Base-by-base conservation (phyloP, 1,284 basidiomycete genomes). In the Cerioporus squamosus region DNA sequence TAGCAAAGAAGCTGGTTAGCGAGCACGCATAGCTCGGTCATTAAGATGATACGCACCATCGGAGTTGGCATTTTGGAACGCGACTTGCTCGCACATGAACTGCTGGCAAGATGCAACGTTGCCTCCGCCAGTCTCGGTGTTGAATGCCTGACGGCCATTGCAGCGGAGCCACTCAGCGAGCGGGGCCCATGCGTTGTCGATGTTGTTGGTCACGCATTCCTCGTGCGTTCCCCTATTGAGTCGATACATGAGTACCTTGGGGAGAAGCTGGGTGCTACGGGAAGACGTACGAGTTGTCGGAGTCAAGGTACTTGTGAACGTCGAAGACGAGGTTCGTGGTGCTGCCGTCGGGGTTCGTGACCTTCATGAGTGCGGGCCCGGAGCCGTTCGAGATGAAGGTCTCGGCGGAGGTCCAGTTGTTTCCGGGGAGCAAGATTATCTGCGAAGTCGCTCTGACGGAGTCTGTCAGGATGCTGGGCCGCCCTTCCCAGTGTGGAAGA, bases 251-350 rank as follows among this genome's bases (percentile, higher is more conserved):
- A 36, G 33, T 15, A 36, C 6, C 33, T 10, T 3, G 10, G 33
- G 3, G 33, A 36, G 3, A 10, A 10, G 14, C 33, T 36, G 12
- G 2, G 63, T 73, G 22, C n/a, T n/a, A n/a, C n/a, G n/a, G n/a
- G n/a, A n/a, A 24, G 42, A 79, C 82, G 70, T 33, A 80, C 76
- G 61, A 81, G 67, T 81, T 82, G 65, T 86, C 83, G 31, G 69
- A 74, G 68, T 88, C 86, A 54, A 87, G 79, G 72, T 87, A 87
- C 69, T 85, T 83, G 76, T 87, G 85, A 0, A 86, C 84, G 65
- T 87, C 85, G 63, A 87, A 81, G 58, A 87, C 70, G 29, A 88
- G 78, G 60, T 75, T 75, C 43, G 77, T 80, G 10, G 66, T 74
- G 36, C 74, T 76, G 6, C 81, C 81, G 49, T 83, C 79, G 3